These are phyloP conservation scores for Serendipita sp. DNA, from an alignment of 768 basidiomycete genomes.

Conservation along the genomic window DNA sequence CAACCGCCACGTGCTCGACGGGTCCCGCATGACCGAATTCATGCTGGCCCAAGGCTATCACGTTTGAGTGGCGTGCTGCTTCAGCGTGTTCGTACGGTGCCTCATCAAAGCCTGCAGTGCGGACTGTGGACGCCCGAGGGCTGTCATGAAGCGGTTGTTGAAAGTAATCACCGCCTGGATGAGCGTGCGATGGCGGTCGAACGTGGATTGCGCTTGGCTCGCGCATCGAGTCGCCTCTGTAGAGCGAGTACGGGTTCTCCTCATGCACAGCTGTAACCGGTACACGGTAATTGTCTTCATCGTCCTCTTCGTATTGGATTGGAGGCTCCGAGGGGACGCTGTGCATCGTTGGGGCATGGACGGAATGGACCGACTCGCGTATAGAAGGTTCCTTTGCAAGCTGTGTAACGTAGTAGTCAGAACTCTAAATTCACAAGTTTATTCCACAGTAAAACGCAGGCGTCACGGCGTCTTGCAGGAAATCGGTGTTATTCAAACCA, in stretches of 20 bases:
- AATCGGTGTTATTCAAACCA: background rate
- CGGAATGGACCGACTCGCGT: background rate
- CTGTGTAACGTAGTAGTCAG: background rate
- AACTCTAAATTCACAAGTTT: background rate
- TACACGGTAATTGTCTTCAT: background rate
- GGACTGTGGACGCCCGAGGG: background rate
- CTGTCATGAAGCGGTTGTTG: background rate
- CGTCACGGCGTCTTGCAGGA: background rate
- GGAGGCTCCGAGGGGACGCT: background rate
- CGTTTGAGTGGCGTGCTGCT: background rate
- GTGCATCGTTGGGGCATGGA: background rate
- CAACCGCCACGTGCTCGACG: background rate
- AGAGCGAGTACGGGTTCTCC: background rate
- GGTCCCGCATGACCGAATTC: background rate
- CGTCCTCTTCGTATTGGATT: background rate
- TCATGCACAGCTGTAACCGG: conserved; percentile 5
- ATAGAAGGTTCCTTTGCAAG: background rate
- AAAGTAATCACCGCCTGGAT: background rate
- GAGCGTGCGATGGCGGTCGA: background rate
- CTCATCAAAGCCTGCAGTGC: background rate
- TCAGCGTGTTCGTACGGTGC: conserved; percentile 3
- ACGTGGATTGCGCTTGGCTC: conserved; percentile 1
- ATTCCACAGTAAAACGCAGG: too few species aligned
- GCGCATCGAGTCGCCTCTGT: background rate
- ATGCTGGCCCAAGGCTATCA: background rate